Conservation (phyloP, 192 early-diverging fungal genomes). For the Mortierella antarctica region DNA sequence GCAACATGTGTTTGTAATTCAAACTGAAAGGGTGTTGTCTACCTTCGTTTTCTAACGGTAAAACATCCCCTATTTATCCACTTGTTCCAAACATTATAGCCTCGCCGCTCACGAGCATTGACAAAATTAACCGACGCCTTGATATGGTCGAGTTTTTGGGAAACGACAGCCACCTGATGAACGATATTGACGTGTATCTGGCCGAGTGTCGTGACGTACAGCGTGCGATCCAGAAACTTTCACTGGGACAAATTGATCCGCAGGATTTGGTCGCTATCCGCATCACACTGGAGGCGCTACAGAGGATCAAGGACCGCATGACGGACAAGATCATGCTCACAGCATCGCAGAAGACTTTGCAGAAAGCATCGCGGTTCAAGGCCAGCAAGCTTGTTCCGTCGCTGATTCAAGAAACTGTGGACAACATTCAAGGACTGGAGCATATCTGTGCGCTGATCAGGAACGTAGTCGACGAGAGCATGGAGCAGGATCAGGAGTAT, state of each 20-base stretch:
- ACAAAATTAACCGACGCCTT: constrained; percentile 75
- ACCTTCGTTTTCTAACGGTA: background rate
- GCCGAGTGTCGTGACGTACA: constrained; percentile 71
- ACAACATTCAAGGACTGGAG: constrained; percentile 28
- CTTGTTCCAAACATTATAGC: constrained; percentile 44
- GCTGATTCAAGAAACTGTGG: constrained; percentile 21
- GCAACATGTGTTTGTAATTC: background rate
- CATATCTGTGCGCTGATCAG: constrained; percentile 32
- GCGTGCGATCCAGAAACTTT: constrained; percentile 76
- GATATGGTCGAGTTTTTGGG: constrained; percentile 82
- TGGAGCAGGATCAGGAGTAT: constrained; percentile 26
- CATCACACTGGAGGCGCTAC: constrained; percentile 65
- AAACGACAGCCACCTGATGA: constrained; percentile 61
- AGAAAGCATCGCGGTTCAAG: background rate
- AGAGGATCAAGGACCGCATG: constrained; percentile 51
- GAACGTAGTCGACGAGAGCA: constrained; percentile 45
- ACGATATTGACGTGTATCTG: constrained; percentile 63
- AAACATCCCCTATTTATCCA: background rate
- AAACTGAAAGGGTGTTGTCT: background rate
- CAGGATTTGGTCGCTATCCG: constrained; percentile 72
- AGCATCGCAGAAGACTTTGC: background rate
- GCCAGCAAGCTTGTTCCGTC: background rate
- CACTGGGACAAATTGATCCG: constrained; percentile 70
- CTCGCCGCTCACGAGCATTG: constrained; percentile 72
- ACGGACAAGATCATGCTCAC: constrained; percentile 14